Evolutionary conservation across 73 alveolate genomes (phyloP), one percentile per base, ranked within the genome.

Genomic region (Symbiodinium pilosum): DNA sequence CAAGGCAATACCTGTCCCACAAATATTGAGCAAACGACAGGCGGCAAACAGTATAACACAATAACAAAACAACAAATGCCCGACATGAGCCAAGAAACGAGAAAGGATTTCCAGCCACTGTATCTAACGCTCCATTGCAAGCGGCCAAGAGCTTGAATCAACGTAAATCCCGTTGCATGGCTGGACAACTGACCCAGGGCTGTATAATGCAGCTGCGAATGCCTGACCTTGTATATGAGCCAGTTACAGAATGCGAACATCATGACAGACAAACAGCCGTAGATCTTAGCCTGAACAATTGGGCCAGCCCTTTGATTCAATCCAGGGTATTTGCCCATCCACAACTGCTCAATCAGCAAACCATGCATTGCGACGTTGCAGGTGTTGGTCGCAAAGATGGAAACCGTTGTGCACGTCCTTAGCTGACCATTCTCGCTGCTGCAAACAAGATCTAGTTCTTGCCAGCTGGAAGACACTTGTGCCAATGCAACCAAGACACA

Each of bases 381-480:
- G 85, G 85, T 73, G 85, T n/a, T 34, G 16, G 85, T 43, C 28
- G 85, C 85, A 7, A 73, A 73, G n/a, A 73, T 34, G 18, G 85
- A 73, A n/a, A 12, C 24, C 21, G 85, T 73, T 9, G 12, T 73
- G 85, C 85, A 59, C n/a, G n/a, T n/a, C n/a, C n/a, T 20, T n/a
- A n/a, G n/a, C n/a, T n/a, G n/a, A n/a, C n/a, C n/a, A n/a, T n/a
- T n/a, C n/a, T n/a, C n/a, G n/a, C n/a, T n/a, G n/a, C n/a, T n/a
- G n/a, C n/a, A n/a, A n/a, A n/a, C n/a, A n/a, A n/a, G n/a, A n/a
- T n/a, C n/a, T n/a, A n/a, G n/a, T n/a, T n/a, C n/a, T n/a, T n/a
- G n/a, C n/a, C n/a, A n/a, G n/a, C n/a, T n/a, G n/a, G n/a, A n/a
- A n/a, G n/a, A n/a, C n/a, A n/a, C n/a, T n/a, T n/a, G n/a, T n/a